Evolutionary conservation across 768 basidiomycete genomes (phyloP).

Genomic region (Daedaleopsis sinensis): DNA sequence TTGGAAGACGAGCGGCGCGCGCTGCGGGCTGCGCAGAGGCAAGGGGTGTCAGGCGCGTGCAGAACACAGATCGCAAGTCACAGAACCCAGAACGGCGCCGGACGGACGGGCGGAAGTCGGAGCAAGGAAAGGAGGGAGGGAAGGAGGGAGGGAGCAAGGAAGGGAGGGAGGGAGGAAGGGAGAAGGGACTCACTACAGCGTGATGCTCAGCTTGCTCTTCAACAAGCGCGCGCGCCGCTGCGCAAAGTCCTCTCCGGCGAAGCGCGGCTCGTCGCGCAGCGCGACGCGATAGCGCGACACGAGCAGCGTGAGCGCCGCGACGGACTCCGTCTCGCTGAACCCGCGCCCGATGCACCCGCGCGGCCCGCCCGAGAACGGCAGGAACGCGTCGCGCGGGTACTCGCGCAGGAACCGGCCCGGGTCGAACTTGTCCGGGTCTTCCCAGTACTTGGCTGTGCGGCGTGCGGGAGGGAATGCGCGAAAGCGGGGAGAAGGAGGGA

Average conservation of each 20-base stretch:
- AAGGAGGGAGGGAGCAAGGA: background rate
- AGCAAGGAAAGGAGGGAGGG: no score
- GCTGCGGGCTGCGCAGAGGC: background rate
- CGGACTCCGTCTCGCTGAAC: slow-evolving; percentile 55
- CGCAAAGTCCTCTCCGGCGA: slow-evolving; percentile 49
- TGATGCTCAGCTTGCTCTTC: slow-evolving; percentile 20
- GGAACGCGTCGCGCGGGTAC: slow-evolving; percentile 57
- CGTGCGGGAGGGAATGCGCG: background rate
- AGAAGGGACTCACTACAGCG: slow-evolving; percentile 26
- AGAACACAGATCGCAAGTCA: no score
- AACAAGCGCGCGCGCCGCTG: slow-evolving; percentile 39
- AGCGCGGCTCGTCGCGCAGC: slow-evolving; percentile 31
- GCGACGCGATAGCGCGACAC: slow-evolving; percentile 50
- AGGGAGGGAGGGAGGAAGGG: background rate
- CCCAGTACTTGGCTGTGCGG: slow-evolving; percentile 40
- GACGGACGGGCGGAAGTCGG: no score
- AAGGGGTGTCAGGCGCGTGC: background rate
- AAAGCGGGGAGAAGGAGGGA: background rate
- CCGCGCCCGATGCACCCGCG: slow-evolving; percentile 49
- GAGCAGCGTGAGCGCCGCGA: slow-evolving; percentile 51
- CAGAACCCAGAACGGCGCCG: no score
- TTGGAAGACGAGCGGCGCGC: slow-evolving; percentile 8
- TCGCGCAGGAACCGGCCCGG: slow-evolving; percentile 52
- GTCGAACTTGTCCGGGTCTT: slow-evolving; percentile 38
- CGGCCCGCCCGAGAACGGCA: slow-evolving; percentile 53